A percentile compares a stretch with the other conserved stretches of the same genome.
These are phyloP conservation scores for Trichoderma oligosporum DNA, from an alignment of 2,329 filamentous ascomycete species.

Conservation along the genomic window DNA sequence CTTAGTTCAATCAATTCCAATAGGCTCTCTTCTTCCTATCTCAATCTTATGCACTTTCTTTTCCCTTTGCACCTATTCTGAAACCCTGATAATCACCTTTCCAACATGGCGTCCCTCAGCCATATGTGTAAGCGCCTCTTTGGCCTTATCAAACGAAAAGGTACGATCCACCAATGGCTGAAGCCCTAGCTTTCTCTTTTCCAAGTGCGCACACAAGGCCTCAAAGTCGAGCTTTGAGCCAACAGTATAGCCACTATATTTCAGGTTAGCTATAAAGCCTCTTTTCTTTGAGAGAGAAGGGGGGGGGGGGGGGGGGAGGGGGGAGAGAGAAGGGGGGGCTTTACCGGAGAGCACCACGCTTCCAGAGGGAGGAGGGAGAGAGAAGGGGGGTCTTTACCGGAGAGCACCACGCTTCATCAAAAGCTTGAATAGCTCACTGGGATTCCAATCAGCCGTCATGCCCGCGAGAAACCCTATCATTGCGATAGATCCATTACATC, in stretches of 20 bases:
- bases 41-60: neutral
- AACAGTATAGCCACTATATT: neutral
- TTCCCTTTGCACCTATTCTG: neutral
- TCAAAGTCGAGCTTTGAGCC: neutral
- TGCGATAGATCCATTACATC: neutral
- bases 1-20: too few relatives aligned
- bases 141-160: neutral
- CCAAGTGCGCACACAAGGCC: neutral
- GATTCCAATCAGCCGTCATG: neutral
- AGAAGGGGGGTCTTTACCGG: too few relatives aligned
- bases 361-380: too few relatives aligned
- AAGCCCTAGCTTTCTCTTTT: neutral
- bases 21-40: neutral
- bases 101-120: neutral
- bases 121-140: neutral
- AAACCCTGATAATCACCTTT: slow-evolving; percentile 6
- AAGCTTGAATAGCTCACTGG: neutral
- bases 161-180: neutral
- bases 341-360: too few relatives aligned
- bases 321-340: too few relatives aligned
- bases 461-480: neutral
- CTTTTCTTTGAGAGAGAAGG: too few relatives aligned
- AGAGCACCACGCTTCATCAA: neutral
- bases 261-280: neutral
- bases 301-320: too few relatives aligned